phyloP scores from a whole-genome alignment of 345 rosid genomes.

The Camelina sativa region DNA sequence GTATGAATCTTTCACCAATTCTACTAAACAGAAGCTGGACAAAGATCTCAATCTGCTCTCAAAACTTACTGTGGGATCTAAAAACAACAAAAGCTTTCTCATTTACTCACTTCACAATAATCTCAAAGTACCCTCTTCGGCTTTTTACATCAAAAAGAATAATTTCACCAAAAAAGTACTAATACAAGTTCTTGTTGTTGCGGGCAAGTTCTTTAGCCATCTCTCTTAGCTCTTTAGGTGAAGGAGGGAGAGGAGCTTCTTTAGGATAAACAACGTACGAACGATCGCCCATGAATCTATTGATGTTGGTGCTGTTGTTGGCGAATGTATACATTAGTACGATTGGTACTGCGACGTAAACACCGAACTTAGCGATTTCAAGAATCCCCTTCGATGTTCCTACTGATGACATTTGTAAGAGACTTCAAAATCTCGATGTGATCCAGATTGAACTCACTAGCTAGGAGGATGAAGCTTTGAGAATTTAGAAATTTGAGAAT shows the following conservation, averaged over 20 bases:
- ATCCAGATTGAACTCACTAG: background rate
- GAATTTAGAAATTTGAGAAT: conserved; percentile 1
- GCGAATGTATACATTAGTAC: conserved; percentile 80
- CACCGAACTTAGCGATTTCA: conserved; percentile 82
- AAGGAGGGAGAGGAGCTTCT: conserved; percentile 4
- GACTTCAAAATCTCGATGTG: background rate
- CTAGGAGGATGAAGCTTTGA: background rate
- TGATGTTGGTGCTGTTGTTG: conserved; percentile 72
- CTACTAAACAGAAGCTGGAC: conserved; percentile 52
- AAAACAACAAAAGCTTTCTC: too few relatives aligned
- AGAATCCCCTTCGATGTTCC: conserved; percentile 78
- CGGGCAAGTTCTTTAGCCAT: background rate
- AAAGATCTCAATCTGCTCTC: conserved; percentile 48
- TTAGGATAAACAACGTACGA: conserved; percentile 5
- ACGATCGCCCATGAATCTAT: conserved; percentile 73
- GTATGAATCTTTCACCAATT: conserved; percentile 21
- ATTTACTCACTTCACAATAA: too few relatives aligned
- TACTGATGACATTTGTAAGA: conserved; percentile 56
- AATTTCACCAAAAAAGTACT: too few relatives aligned
- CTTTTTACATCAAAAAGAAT: too few relatives aligned
- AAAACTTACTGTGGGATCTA: conserved; percentile 54
- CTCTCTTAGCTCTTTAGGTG: conserved; percentile 8
- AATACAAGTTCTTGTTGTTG: background rate
- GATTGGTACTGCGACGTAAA: conserved; percentile 67
- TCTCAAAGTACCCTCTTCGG: too few relatives aligned